phyloP scores from a whole-genome alignment of 495 filamentous ascomycete genomes.

The Parmelia sp. region DNA sequence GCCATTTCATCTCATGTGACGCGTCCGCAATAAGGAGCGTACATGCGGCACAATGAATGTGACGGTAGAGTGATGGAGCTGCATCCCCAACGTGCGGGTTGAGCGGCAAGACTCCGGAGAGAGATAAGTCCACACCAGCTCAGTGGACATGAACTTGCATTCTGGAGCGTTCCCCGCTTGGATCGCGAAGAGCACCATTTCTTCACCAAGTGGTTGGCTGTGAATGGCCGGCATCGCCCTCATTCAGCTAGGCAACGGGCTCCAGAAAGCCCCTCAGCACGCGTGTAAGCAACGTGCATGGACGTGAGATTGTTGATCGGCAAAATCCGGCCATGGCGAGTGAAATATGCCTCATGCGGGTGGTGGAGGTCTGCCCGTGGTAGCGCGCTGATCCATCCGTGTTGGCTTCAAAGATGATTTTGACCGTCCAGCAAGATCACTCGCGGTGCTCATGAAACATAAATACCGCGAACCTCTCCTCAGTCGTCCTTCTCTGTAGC shows the following conservation, averaged over 20 bases:
- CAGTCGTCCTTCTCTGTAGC: slow-evolving; percentile 3
- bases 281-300: slow-evolving; percentile 20
- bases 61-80: slow-evolving; percentile 16
- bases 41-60: slow-evolving; percentile 16
- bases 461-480: slow-evolving; percentile 20
- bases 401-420: slow-evolving; percentile 3
- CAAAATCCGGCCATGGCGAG: background rate
- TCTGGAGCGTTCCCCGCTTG: slow-evolving; percentile 8
- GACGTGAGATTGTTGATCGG: slow-evolving; percentile 14
- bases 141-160: slow-evolving; percentile 17
- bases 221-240: background rate
- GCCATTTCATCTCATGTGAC: slow-evolving; percentile 23
- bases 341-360: slow-evolving; percentile 4
- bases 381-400: slow-evolving; percentile 8
- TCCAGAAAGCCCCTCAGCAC: slow-evolving; percentile 11
- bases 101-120: slow-evolving; percentile 10
- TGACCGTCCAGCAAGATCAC: slow-evolving; percentile 19
- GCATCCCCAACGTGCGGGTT: slow-evolving; percentile 11
- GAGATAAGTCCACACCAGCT: slow-evolving; percentile 19
- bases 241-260: slow-evolving; percentile 9
- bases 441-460: slow-evolving; percentile 20
- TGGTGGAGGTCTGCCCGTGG: background rate
- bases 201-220: slow-evolving; percentile 9
- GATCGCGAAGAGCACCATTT: background rate
- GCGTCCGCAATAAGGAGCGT: slow-evolving; percentile 12